phyloP scores from a whole-genome alignment of 257 asterid species.

The Solanum ossicruentum region DNA sequence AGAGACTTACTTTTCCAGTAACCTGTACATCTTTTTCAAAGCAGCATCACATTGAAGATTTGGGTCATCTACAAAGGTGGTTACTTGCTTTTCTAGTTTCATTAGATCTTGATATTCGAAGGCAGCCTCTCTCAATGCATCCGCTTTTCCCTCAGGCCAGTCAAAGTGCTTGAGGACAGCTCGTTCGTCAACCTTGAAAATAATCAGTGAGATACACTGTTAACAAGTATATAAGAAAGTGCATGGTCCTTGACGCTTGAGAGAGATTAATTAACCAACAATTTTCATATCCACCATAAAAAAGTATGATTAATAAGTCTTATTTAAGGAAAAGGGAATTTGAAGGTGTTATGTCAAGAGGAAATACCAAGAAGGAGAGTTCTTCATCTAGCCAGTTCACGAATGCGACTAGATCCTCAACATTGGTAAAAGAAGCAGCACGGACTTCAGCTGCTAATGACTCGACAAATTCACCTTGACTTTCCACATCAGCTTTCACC shows the following conservation, averaged over 20 bases:
- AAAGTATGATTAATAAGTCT: neutral
- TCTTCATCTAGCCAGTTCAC: slow-evolving; percentile 99
- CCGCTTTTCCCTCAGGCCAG: slow-evolving; percentile 99
- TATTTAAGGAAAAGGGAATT: neutral
- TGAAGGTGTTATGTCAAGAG: neutral
- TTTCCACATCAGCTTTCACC: slow-evolving; percentile 98
- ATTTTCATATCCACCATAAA: neutral
- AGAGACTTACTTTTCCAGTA: slow-evolving; percentile 86
- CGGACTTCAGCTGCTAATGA: slow-evolving; percentile 89
- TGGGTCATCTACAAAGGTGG: slow-evolving; percentile 67
- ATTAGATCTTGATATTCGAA: slow-evolving; percentile 84
- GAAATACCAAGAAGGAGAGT: slow-evolving; percentile 69
- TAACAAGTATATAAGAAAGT: neutral
- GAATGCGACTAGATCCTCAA: slow-evolving; percentile 71
- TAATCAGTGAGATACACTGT: neutral
- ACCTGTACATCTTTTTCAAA: slow-evolving; percentile 80
- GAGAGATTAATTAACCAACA: neutral
- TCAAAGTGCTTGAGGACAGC: slow-evolving; percentile 94
- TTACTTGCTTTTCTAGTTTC: slow-evolving; percentile 74
- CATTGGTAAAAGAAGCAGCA: slow-evolving; percentile 51
- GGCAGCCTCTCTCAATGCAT: slow-evolving; percentile 87
- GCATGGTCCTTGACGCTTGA: neutral
- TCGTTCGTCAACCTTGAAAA: slow-evolving; percentile 82
- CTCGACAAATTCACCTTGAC: slow-evolving; percentile 88
- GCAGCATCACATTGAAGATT: slow-evolving; percentile 83